These are phyloP conservation scores for Pisolithus thermaeus DNA, from an alignment of 1,284 basidiomycete species.

Conservation along the genomic window DNA sequence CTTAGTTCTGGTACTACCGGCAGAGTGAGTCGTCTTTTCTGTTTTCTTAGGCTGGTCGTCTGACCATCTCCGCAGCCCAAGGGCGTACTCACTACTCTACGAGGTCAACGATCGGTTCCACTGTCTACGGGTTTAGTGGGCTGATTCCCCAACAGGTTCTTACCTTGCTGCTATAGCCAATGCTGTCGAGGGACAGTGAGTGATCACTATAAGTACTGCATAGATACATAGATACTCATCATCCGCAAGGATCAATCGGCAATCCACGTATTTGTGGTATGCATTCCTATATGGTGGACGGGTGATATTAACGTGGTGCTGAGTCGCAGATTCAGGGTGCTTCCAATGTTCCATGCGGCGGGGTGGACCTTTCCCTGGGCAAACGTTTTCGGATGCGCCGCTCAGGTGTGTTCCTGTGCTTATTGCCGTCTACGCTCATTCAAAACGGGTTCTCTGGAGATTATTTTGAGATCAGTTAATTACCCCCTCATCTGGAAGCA, in stretches of 20 bases:
- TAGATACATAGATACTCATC: background rate
- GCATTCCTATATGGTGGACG: background rate
- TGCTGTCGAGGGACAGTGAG: slow-evolving; percentile 67
- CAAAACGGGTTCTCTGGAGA: slow-evolving; percentile 32
- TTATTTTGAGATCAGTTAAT: slow-evolving; percentile 70
- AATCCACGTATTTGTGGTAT: slow-evolving; percentile 78
- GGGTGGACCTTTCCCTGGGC: slow-evolving; percentile 87
- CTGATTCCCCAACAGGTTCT: slow-evolving; percentile 41
- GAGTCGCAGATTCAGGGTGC: slow-evolving; percentile 47
- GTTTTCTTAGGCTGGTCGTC: background rate
- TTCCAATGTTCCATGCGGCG: slow-evolving; percentile 87
- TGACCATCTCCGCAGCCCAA: slow-evolving; percentile 50
- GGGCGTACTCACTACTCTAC: slow-evolving; percentile 73
- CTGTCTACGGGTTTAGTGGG: background rate
- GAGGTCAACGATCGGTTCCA: slow-evolving; percentile 42
- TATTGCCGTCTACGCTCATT: background rate
- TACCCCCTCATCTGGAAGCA: slow-evolving; percentile 77
- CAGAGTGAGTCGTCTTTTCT: slow-evolving; percentile 39
- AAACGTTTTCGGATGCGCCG: slow-evolving; percentile 65
- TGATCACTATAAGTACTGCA: slow-evolving; percentile 7
- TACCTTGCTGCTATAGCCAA: slow-evolving; percentile 84
- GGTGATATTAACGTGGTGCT: background rate
- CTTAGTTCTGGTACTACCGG: slow-evolving; percentile 79
- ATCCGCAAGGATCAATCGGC: slow-evolving; percentile 48
- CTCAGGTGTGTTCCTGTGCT: slow-evolving; percentile 44